A percentile compares a stretch with the other conserved stretches of the same genome.
phyloP scores from a whole-genome alignment of 495 filamentous ascomycete genomes.

The Beverwykella pulmonaria region DNA sequence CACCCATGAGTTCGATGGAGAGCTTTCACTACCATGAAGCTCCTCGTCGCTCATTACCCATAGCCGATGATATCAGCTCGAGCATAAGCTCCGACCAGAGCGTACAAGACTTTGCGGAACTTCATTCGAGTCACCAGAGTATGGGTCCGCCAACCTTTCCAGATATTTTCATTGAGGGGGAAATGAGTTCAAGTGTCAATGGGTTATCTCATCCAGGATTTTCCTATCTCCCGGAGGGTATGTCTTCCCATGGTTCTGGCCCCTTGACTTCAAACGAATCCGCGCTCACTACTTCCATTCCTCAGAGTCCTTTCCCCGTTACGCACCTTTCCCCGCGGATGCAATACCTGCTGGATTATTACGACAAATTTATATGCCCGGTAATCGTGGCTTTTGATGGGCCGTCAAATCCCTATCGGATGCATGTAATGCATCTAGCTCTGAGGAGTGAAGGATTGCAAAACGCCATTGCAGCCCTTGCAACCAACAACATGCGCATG shows the following conservation, averaged over 20 bases:
- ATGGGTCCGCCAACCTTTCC: constrained; percentile 30
- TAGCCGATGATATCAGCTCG: constrained; percentile 45
- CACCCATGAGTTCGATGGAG: constrained; percentile 37
- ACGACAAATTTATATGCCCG: constrained; percentile 86
- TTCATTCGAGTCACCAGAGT: constrained; percentile 20
- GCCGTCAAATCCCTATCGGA: constrained; percentile 80
- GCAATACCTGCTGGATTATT: constrained; percentile 69
- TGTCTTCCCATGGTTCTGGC: constrained; percentile 40
- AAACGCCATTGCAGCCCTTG: constrained; percentile 87
- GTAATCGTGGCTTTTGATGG: constrained; percentile 90
- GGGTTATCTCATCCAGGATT: constrained; percentile 37
- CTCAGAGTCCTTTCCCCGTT: constrained; percentile 35
- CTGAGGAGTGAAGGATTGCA: constrained; percentile 78
- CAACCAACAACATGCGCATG: constrained; percentile 75
- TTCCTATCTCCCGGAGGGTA: constrained; percentile 37
- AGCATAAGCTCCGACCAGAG: constrained; percentile 46
- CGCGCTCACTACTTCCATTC: constrained; percentile 40
- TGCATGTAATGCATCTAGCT: constrained; percentile 79
- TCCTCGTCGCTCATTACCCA: constrained; percentile 35
- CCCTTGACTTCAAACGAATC: constrained; percentile 30
- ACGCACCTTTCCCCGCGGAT: constrained; percentile 55
- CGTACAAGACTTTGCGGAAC: constrained; percentile 40
- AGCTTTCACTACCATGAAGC: constrained; percentile 34
- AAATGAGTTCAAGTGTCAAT: constrained; percentile 30
- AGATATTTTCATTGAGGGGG: constrained; percentile 36